phyloP scores from a whole-genome alignment of 2,329 filamentous ascomycete genomes.

The Chalaropsis ovoidea region DNA sequence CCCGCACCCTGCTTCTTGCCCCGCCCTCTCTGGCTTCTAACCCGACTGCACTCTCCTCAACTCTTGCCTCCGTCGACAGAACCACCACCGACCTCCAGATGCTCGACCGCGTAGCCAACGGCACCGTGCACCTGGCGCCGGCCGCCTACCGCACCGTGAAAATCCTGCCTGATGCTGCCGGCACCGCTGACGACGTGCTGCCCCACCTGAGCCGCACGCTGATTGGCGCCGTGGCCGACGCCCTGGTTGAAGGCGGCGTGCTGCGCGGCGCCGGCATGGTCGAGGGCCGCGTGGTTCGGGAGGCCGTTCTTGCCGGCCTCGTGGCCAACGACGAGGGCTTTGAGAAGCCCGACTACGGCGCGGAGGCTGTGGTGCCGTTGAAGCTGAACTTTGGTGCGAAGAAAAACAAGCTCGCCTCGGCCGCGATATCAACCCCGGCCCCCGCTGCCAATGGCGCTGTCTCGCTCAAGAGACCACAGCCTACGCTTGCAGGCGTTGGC shows the following conservation, averaged over 20 bases:
- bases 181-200: conserved; percentile 51
- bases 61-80: conserved; percentile 66
- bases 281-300: conserved; percentile 48
- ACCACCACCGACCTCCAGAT: conserved; percentile 82
- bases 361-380: conserved; percentile 46
- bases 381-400: conserved; percentile 34
- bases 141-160: conserved; percentile 76
- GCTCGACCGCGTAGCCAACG: conserved; percentile 83
- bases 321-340: conserved; percentile 55
- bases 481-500: conserved; percentile 49
- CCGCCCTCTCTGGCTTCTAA: conserved; percentile 83
- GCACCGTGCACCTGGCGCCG: conserved; percentile 64
- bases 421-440: conserved; percentile 31
- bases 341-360: conserved; percentile 56
- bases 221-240: conserved; percentile 56
- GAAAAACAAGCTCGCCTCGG: conserved; percentile 32
- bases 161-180: conserved; percentile 69
- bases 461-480: conserved; percentile 27
- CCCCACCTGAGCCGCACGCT: conserved; percentile 56
- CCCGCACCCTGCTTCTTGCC: conserved; percentile 71
- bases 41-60: conserved; percentile 61
- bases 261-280: conserved; percentile 54
- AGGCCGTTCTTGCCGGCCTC: conserved; percentile 76
- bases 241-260: conserved; percentile 59
- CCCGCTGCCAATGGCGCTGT: conserved; percentile 32